Conservation (phyloP, 1,284 basidiomycete species). For the Ustilago xerochloae region DNA sequence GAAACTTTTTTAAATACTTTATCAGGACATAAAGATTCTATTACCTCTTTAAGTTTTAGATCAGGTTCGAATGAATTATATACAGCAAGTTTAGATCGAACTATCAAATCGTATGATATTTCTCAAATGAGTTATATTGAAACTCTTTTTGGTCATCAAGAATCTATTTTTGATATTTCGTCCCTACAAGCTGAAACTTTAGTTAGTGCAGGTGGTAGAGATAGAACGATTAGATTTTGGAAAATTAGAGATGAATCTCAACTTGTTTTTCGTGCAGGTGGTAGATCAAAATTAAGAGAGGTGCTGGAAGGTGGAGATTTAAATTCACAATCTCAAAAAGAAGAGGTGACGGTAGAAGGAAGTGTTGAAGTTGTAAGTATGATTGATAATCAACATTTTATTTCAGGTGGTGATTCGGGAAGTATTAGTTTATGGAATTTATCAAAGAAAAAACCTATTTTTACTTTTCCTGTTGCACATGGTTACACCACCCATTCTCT, state of each 20-base stretch:
- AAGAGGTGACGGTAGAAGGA: slow-evolving; percentile 76
- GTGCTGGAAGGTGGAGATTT: slow-evolving; percentile 82
- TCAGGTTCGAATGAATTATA: slow-evolving; percentile 79
- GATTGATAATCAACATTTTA: slow-evolving; percentile 91
- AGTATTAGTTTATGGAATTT: slow-evolving; percentile 86
- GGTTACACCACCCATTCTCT: slow-evolving; percentile 77
- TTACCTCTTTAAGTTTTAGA: slow-evolving; percentile 82
- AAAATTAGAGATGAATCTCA: slow-evolving; percentile 96
- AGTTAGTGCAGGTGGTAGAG: slow-evolving; percentile 86
- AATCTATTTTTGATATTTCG: slow-evolving; percentile 81
- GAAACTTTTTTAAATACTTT: slow-evolving; percentile 79
- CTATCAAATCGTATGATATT: slow-evolving; percentile 89
- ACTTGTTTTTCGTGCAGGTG: slow-evolving; percentile 93
- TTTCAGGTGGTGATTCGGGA: slow-evolving; percentile 94
- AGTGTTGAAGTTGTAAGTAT: slow-evolving; percentile 91
- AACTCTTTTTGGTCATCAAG: slow-evolving; percentile 97
- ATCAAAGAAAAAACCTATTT: slow-evolving; percentile 96
- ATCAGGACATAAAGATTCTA: slow-evolving; percentile 62
- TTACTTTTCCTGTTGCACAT: slow-evolving; percentile 84
- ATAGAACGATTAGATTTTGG: slow-evolving; percentile 94
- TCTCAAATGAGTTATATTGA: slow-evolving; percentile 90
- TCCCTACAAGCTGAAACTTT: slow-evolving; percentile 84
- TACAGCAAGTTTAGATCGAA: slow-evolving; percentile 88
- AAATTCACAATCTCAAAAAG: slow-evolving; percentile 57
- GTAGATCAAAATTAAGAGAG: slow-evolving; percentile 75